These are phyloP conservation scores for Syzygium jambos DNA, from an alignment of 345 rosid species.

Conservation along the genomic window DNA sequence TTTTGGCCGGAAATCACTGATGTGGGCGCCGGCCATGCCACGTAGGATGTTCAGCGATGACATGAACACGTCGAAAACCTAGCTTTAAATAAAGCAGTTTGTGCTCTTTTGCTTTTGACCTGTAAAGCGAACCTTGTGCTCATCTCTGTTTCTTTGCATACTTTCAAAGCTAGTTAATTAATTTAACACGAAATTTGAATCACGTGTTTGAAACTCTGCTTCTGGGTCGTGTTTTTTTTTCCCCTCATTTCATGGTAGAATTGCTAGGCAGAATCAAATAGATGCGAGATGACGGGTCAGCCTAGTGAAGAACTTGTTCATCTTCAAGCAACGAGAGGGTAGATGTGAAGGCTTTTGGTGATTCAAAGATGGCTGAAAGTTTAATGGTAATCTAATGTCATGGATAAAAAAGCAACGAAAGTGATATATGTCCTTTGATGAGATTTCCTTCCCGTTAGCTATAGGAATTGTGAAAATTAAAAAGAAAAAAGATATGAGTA, in stretches of 20 bases:
- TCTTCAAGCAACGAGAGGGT: background rate
- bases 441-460: background rate
- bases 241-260: background rate
- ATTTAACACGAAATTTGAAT: background rate
- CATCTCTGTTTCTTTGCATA: background rate
- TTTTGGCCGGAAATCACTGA: too few species aligned
- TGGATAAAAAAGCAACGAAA: background rate
- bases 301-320: background rate
- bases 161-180: background rate
- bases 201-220: background rate
- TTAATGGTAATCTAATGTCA: background rate
- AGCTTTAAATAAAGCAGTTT: background rate
- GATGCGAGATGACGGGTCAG: background rate
- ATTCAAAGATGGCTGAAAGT: background rate
- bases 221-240: background rate
- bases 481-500: background rate
- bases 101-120: background rate
- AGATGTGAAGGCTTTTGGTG: background rate
- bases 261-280: background rate
- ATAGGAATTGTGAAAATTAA: background rate
- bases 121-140: background rate
- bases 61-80: background rate
- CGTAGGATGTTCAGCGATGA: too few species aligned
- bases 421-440: background rate
- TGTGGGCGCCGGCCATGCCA: too few species aligned